phyloP scores from a whole-genome alignment of 768 basidiomycete species.

The Tricholoma furcatifolium region DNA sequence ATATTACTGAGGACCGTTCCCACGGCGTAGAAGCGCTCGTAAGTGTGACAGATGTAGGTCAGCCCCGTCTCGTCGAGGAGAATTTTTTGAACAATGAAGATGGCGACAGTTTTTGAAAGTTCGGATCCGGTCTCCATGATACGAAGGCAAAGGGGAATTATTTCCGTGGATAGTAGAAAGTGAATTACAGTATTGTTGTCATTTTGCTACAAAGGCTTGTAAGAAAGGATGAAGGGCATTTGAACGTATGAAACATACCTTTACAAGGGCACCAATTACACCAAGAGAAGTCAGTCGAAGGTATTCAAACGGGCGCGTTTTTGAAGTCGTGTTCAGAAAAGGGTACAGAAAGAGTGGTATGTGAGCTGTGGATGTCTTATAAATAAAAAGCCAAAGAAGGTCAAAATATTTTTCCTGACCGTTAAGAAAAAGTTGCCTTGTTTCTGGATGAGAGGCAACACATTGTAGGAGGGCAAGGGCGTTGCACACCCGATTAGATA shows the following conservation, averaged over 20 bases:
- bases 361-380: constrained; percentile 73
- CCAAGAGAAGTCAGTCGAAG: constrained; percentile 98
- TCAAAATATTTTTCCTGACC: constrained; percentile 46
- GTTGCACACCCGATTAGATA: constrained; percentile 98
- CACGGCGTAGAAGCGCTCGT: constrained; percentile 98
- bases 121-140: constrained; percentile 99
- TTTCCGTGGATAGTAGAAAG: constrained; percentile 98
- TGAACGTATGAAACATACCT: constrained; percentile 48
- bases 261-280: constrained; percentile 97
- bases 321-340: constrained; percentile 97
- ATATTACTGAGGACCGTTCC: constrained; percentile 98
- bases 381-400: constrained; percentile 32
- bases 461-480: constrained; percentile 97
- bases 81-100: constrained; percentile 99
- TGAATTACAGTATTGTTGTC: constrained; percentile 99
- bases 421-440: constrained; percentile 91
- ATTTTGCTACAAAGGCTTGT: constrained; percentile 72
- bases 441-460: constrained; percentile 96
- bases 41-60: constrained; percentile 99
- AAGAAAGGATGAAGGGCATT: background rate
- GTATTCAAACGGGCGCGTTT: constrained; percentile 99
- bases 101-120: constrained; percentile 97
- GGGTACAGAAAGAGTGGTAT: constrained; percentile 98
- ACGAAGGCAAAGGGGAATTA: constrained; percentile 97
- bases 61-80: constrained; percentile 96